A percentile compares a stretch with the other conserved stretches of the same genome.
These are phyloP conservation scores for Fraxinus baroniana DNA, from an alignment of 305 asterid species.

Conservation along the genomic window DNA sequence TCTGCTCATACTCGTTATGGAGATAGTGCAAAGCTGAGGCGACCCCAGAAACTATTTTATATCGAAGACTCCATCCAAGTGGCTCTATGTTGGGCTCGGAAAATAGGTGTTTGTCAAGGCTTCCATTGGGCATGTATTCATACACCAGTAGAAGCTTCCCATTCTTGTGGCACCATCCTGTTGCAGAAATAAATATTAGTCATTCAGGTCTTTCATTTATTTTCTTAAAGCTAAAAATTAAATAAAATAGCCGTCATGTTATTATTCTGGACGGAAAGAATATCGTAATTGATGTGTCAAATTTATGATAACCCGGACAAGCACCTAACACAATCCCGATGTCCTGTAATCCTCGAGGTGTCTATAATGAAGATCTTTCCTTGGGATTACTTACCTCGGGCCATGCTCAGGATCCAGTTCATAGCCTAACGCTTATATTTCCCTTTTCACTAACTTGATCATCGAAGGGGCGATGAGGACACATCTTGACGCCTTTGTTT, in stretches of 20 bases:
- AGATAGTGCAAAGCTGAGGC: conserved; percentile 86
- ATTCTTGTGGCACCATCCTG: conserved; percentile 96
- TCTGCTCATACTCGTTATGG: conserved; percentile 79
- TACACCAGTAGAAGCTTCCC: conserved; percentile 78
- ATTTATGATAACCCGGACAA: too few species aligned
- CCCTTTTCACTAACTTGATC: too few species aligned
- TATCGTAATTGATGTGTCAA: background rate
- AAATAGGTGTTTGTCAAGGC: conserved; percentile 83
- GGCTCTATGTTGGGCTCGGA: conserved; percentile 39
- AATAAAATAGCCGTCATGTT: background rate
- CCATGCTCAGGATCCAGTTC: too few species aligned
- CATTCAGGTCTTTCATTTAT: background rate
- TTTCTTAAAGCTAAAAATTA: background rate
- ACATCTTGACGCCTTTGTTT: too few species aligned
- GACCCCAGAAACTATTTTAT: conserved; percentile 66
- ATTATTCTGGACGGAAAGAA: background rate
- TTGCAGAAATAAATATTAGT: conserved; percentile 1
- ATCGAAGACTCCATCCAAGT: conserved; percentile 60
- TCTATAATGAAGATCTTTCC: too few species aligned
- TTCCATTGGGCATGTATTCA: conserved; percentile 93
- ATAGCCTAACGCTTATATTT: too few species aligned
- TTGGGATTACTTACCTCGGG: too few species aligned
- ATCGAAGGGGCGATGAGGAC: too few species aligned
- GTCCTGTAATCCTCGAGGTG: too few species aligned
- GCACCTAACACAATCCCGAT: too few species aligned